Percentiles rank a stretch among this genome's conserved stretches.
These are phyloP conservation scores for Physcia stellaris DNA, from an alignment of 495 filamentous ascomycete genomes.

Conservation along the genomic window DNA sequence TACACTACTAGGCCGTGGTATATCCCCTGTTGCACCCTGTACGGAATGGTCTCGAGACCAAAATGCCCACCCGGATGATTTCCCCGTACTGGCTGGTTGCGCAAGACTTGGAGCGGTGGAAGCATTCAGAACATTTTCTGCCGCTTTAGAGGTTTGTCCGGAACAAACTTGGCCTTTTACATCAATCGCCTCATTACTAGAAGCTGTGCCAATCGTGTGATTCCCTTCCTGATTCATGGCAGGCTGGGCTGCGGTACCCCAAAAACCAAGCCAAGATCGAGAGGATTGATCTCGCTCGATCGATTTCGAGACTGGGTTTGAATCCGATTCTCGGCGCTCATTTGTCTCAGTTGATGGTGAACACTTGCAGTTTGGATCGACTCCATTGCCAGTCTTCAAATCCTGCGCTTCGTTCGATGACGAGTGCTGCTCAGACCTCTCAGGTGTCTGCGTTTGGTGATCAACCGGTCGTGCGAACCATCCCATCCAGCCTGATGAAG, in stretches of 20 bases:
- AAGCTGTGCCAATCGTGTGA: not conserved
- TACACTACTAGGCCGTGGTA: conserved; percentile 43
- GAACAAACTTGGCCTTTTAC: not conserved
- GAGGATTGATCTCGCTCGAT: conserved; percentile 12
- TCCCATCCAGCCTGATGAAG: too few species aligned
- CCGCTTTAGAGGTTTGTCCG: not conserved
- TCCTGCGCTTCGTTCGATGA: too few species aligned
- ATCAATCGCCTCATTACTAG: not conserved
- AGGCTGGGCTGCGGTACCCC: too few species aligned
- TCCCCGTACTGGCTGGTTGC: conserved; percentile 14
- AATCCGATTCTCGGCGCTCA: conserved; percentile 9
- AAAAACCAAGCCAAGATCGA: conserved; percentile 39
- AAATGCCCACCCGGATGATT: conserved; percentile 70
- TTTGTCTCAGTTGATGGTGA: too few species aligned
- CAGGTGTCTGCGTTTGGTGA: too few species aligned
- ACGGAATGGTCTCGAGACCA: conserved; percentile 55
- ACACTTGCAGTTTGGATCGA: too few species aligned
- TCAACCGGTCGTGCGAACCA: too few species aligned
- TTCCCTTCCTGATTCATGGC: too few species aligned
- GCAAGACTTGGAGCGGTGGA: conserved; percentile 2
- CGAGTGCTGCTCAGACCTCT: too few species aligned
- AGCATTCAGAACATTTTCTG: not conserved
- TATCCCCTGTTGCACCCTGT: conserved; percentile 13
- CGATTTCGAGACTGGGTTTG: conserved; percentile 5
- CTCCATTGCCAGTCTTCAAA: too few species aligned